These are phyloP conservation scores for Trichoderma asperelloides DNA, from an alignment of 495 filamentous ascomycete genomes.

Conservation along the genomic window DNA sequence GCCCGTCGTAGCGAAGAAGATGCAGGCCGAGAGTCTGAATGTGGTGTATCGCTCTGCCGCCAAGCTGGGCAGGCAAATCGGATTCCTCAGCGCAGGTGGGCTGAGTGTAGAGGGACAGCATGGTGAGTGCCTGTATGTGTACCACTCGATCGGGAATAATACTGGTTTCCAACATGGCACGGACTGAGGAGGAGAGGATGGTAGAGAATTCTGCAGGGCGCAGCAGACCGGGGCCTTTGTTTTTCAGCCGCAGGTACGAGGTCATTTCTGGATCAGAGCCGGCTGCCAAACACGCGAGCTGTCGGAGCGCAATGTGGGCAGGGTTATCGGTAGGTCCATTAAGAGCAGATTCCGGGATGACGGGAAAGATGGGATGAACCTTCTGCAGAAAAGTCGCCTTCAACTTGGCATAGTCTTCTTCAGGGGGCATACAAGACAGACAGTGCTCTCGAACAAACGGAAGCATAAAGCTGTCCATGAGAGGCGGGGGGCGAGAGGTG, in stretches of 20 bases:
- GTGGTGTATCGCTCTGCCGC: conserved; percentile 42
- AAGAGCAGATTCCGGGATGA: conserved; percentile 25
- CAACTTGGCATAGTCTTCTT: conserved; percentile 24
- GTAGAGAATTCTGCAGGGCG: conserved; percentile 30
- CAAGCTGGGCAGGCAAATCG: conserved; percentile 22
- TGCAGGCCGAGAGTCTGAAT: conserved; percentile 61
- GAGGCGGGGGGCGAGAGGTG: conserved; percentile 1
- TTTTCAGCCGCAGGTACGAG: conserved; percentile 21
- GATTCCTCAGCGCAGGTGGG: conserved; percentile 24
- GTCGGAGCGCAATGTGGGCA: conserved; percentile 27
- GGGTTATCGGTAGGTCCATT: conserved; percentile 14
- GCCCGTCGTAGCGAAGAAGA: conserved; percentile 28
- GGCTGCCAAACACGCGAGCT: conserved; percentile 41
- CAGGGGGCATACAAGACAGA: conserved; percentile 25
- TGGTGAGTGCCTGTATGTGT: conserved; percentile 22
- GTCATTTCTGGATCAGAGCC: conserved; percentile 37
- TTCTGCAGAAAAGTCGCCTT: conserved; percentile 35
- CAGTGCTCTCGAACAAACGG: conserved; percentile 31
- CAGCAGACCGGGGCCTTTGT: conserved; percentile 15
- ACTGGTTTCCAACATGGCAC: conserved; percentile 24
- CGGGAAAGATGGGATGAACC: conserved; percentile 42
- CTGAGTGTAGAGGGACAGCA: conserved; percentile 27
- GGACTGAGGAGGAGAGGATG: conserved; percentile 21
- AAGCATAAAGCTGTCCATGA: conserved; percentile 18
- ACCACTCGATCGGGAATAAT: conserved; percentile 24